A percentile compares a stretch with the other conserved stretches of the same genome.
phyloP scores from a whole-genome alignment of 192 early-diverging fungal genomes.

The Funneliformis geosporum region DNA sequence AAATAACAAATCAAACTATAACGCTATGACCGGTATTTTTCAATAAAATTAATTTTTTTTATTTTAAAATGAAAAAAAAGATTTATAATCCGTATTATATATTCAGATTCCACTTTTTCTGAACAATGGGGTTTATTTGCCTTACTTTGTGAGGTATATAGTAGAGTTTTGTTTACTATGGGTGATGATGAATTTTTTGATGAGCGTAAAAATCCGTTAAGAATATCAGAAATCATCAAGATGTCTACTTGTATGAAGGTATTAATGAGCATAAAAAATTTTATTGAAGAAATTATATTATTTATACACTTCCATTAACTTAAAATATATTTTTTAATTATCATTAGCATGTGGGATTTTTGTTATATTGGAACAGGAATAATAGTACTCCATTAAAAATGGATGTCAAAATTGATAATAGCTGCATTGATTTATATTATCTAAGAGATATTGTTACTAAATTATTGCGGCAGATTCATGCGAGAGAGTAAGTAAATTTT shows the following conservation, averaged over 20 bases:
- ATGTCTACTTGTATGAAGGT: constrained; percentile 59
- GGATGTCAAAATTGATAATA: constrained; percentile 30
- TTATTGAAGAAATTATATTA: no score
- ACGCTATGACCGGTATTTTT: constrained; percentile 36
- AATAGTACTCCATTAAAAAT: constrained; percentile 42
- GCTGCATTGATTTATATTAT: constrained; percentile 50
- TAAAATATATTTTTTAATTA: not conserved
- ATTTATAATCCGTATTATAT: constrained; percentile 28
- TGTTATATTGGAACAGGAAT: constrained; percentile 77
- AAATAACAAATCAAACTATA: constrained; percentile 31
- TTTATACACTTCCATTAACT: not conserved
- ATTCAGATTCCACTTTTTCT: constrained; percentile 41
- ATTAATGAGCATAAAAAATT: constrained; percentile 11
- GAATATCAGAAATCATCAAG: constrained; percentile 53
- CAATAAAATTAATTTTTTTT: constrained; percentile 36
- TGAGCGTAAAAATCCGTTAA: constrained; percentile 51
- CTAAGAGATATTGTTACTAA: constrained; percentile 64
- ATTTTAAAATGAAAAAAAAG: constrained; percentile 30
- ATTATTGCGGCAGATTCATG: constrained; percentile 74
- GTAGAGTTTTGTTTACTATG: constrained; percentile 71
- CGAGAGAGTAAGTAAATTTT: constrained; percentile 64
- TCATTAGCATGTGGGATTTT: constrained; percentile 70
- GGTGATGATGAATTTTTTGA: constrained; percentile 89
- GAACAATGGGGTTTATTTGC: constrained; percentile 63
- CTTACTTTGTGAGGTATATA: constrained; percentile 74